Percentiles rank a stretch among this genome's conserved stretches.
Conservation (phyloP, 2,329 filamentous ascomycete genomes). For the Diplodia corticola region DNA sequence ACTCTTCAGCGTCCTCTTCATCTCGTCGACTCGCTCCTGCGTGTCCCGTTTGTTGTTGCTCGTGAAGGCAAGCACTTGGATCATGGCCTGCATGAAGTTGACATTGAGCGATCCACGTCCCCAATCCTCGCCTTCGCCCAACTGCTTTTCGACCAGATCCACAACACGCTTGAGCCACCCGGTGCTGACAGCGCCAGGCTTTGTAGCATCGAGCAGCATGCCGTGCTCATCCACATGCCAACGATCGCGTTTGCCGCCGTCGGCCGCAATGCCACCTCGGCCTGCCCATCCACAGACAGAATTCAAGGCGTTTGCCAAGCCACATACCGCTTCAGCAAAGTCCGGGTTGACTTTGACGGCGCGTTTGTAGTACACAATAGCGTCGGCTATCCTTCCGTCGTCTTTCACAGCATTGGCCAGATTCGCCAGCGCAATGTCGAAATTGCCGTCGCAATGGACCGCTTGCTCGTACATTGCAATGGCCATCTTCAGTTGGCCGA, state of each 20-base stretch:
- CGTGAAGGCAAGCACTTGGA: conserved; percentile 48
- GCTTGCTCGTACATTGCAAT: conserved; percentile 98
- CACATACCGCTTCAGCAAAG: conserved; percentile 96
- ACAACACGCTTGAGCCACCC: conserved; percentile 91
- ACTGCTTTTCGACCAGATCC: conserved; percentile 84
- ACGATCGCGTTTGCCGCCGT: conserved; percentile 72
- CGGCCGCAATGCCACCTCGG: conserved; percentile 79
- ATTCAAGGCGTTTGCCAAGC: conserved; percentile 89
- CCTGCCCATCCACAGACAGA: conserved; percentile 95
- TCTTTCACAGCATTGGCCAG: conserved; percentile 98
- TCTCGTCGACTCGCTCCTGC: conserved; percentile 39
- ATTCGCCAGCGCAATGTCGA: conserved; percentile 96
- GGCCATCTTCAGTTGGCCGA: conserved; percentile 85
- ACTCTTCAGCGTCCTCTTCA: conserved; percentile 40
- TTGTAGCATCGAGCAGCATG: conserved; percentile 73
- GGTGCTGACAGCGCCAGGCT: conserved; percentile 59
- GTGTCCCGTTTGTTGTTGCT: conserved; percentile 35
- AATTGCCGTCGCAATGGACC: conserved; percentile 86
- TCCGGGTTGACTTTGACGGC: conserved; percentile 91
- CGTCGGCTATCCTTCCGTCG: conserved; percentile 86
- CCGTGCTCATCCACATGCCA: conserved; percentile 91
- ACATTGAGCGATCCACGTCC: conserved; percentile 66
- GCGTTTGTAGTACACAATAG: conserved; percentile 86
- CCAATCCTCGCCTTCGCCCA: conserved; percentile 84
- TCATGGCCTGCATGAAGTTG: conserved; percentile 42